phyloP scores from a whole-genome alignment of 2,329 filamentous ascomycete genomes.

The Metarhizium rileyi region DNA sequence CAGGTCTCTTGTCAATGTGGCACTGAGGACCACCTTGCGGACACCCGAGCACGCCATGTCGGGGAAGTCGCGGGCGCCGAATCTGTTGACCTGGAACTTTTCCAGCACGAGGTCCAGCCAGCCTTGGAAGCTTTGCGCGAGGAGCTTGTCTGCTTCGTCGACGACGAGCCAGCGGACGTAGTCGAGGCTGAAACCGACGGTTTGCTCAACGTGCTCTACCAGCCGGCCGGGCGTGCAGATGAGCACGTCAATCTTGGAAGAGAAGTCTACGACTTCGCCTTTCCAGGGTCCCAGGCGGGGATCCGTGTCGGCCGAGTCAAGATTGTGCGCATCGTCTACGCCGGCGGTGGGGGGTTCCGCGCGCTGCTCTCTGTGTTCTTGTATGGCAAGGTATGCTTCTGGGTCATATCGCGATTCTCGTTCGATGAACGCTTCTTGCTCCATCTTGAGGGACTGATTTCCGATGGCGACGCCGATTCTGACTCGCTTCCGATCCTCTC shows the following conservation, averaged over 20 bases:
- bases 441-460: constrained; percentile 61
- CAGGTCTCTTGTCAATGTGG: constrained; percentile 83
- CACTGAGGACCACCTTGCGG: constrained; percentile 79
- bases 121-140: constrained; percentile 87
- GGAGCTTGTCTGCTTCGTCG: constrained; percentile 85
- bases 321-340: constrained; percentile 12
- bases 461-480: constrained; percentile 77
- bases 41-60: constrained; percentile 45
- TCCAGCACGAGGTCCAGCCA: constrained; percentile 71
- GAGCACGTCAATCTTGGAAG: constrained; percentile 73
- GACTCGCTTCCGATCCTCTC: constrained; percentile 51
- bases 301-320: constrained; percentile 14
- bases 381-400: constrained; percentile 31
- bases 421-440: constrained; percentile 41
- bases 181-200: constrained; percentile 69
- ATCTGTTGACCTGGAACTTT: constrained; percentile 38
- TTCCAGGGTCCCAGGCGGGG: constrained; percentile 25
- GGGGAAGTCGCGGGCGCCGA: constrained; percentile 43
- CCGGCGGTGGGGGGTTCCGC: constrained; percentile 6
- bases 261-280: constrained; percentile 50
- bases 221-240: constrained; percentile 87
- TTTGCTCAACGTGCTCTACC: constrained; percentile 81
- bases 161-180: constrained; percentile 81
- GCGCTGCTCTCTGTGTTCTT: constrained; percentile 9
- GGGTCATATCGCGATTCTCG: constrained; percentile 53